A percentile compares a stretch with the other conserved stretches of the same genome.
These are phyloP conservation scores for Pythium insidiosum DNA, from an alignment of 352 stramenopile genomes.

Conservation along the genomic window DNA sequence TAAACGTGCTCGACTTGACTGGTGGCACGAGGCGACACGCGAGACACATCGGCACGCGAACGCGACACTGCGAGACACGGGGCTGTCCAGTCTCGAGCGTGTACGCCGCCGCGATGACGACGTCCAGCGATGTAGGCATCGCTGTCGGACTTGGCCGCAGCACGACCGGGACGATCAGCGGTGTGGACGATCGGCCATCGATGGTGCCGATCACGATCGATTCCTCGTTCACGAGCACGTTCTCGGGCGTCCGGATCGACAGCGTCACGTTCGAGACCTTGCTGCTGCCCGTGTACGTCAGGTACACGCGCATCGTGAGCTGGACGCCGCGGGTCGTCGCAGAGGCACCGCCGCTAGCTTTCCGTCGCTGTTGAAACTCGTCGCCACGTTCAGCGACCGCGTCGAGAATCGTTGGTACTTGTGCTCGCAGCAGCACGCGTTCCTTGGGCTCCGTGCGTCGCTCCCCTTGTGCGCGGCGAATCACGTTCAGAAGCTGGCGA, in stretches of 20 bases:
- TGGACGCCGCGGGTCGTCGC: constrained; percentile 21
- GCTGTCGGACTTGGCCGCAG: constrained; percentile 30
- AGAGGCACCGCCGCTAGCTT: constrained; percentile 7
- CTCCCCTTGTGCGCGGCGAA: constrained; percentile 65
- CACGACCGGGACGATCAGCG: constrained; percentile 53
- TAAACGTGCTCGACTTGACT: constrained; percentile 77
- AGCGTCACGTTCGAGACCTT: constrained; percentile 71
- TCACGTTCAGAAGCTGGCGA: constrained; percentile 80
- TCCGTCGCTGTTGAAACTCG: constrained; percentile 30
- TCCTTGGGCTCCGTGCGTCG: constrained; percentile 61
- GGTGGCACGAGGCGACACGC: constrained; percentile 58
- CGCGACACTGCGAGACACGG: constrained; percentile 45
- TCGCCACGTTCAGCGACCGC: constrained; percentile 26
- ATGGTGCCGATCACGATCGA: constrained; percentile 68
- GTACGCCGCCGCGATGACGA: constrained; percentile 65
- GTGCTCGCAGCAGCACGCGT: constrained; percentile 58
- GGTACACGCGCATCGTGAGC: constrained; percentile 72
- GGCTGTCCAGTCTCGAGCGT: constrained; percentile 63
- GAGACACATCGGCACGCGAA: constrained; percentile 74
- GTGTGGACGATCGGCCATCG: constrained; percentile 50
- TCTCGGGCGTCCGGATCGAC: constrained; percentile 50
- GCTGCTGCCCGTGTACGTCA: constrained; percentile 74
- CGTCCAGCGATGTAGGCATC: constrained; percentile 62
- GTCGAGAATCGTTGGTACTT: constrained; percentile 68
- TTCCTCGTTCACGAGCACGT: constrained; percentile 48